phyloP scores from a whole-genome alignment of 495 filamentous ascomycete genomes.

The Echria macrotheca region DNA sequence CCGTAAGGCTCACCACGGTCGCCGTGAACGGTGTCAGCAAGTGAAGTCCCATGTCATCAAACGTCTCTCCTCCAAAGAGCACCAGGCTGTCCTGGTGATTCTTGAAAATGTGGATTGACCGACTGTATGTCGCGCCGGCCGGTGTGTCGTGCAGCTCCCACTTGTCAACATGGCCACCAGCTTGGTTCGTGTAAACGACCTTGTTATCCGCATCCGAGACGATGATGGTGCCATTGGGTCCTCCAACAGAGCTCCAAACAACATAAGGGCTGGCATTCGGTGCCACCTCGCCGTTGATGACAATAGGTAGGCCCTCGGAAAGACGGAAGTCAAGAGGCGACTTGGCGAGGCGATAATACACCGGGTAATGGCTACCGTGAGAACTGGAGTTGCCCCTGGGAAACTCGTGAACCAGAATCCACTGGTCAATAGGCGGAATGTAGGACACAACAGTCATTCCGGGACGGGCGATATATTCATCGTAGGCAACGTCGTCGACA shows the following conservation, averaged over 20 bases:
- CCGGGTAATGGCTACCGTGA: slow-evolving; percentile 33
- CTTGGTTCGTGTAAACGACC: slow-evolving; percentile 53
- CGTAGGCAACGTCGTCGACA: slow-evolving; percentile 57
- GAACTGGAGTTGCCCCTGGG: slow-evolving; percentile 27
- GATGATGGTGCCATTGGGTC: slow-evolving; percentile 51
- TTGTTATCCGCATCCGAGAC: slow-evolving; percentile 45
- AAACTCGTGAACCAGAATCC: slow-evolving; percentile 24
- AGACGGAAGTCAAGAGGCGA: slow-evolving; percentile 49
- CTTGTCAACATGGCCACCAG: slow-evolving; percentile 44
- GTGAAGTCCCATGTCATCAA: slow-evolving; percentile 8
- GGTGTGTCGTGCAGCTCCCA: slow-evolving; percentile 51
- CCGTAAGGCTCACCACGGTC: slow-evolving; percentile 7
- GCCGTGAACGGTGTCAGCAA: slow-evolving; percentile 9
- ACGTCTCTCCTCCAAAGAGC: slow-evolving; percentile 21
- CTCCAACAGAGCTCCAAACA: slow-evolving; percentile 49
- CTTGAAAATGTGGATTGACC: slow-evolving; percentile 42
- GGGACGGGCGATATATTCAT: slow-evolving; percentile 54
- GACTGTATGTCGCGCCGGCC: slow-evolving; percentile 42
- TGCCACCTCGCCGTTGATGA: slow-evolving; percentile 38
- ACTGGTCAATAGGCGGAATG: slow-evolving; percentile 24
- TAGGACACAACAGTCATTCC: slow-evolving; percentile 58
- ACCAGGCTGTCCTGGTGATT: slow-evolving; percentile 31
- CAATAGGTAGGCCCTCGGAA: slow-evolving; percentile 37
- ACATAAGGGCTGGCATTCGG: slow-evolving; percentile 53
- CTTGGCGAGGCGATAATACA: slow-evolving; percentile 48